Evolutionary conservation across 179 eudicot species (phyloP).

Genomic region (Silene vulgaris): DNA sequence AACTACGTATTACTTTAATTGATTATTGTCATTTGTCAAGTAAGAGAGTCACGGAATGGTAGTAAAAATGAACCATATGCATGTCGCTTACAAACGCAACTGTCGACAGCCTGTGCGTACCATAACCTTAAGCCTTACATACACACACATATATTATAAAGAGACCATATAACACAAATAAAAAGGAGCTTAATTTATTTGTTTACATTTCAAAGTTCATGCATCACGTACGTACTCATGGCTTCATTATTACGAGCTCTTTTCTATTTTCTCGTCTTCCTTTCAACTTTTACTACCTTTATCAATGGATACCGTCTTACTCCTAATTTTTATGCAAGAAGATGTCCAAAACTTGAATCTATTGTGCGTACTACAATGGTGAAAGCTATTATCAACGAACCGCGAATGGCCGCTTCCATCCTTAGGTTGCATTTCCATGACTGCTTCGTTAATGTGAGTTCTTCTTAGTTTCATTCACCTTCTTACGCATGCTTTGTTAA

Average conservation of each 20-base stretch:
- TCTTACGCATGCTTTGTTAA: slow-evolving; percentile 31
- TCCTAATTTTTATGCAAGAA: slow-evolving; percentile 22
- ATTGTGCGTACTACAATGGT: slow-evolving; percentile 28
- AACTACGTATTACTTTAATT: background rate
- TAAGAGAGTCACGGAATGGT: slow-evolving; percentile 16
- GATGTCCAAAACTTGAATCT: slow-evolving; percentile 29
- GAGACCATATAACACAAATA: too few relatives aligned
- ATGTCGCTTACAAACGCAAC: slow-evolving; percentile 16
- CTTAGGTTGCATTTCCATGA: slow-evolving; percentile 45
- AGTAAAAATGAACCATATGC: background rate
- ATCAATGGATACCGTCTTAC: slow-evolving; percentile 27
- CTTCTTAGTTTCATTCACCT: too few relatives aligned
- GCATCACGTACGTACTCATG: background rate
- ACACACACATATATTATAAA: background rate
- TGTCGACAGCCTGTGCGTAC: slow-evolving; percentile 13
- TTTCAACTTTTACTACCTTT: background rate
- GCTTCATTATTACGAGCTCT: background rate
- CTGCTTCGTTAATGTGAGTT: slow-evolving; percentile 40
- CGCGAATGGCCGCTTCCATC: slow-evolving; percentile 37
- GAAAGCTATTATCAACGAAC: slow-evolving; percentile 29
- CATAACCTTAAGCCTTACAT: background rate
- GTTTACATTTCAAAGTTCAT: background rate
- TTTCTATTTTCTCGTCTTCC: background rate
- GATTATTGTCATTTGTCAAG: background rate
- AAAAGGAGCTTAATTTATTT: background rate